phyloP scores from a whole-genome alignment of 495 filamentous ascomycete genomes.

The Penicillium pancosmium region DNA sequence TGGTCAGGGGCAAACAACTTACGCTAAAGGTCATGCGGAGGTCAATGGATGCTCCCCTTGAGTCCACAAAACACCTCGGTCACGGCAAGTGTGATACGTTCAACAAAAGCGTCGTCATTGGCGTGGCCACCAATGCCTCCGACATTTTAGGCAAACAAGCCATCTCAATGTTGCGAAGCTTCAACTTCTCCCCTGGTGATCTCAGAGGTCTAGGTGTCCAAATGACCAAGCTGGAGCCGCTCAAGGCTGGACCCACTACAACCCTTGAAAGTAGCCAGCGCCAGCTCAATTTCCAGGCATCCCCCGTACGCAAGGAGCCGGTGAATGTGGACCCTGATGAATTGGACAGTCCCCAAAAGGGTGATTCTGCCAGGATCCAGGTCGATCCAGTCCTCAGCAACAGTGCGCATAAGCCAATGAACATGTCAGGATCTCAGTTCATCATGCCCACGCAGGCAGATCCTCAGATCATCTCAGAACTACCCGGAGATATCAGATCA shows the following conservation, averaged over 20 bases:
- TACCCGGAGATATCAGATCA: conserved; percentile 77
- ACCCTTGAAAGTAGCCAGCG: conserved; percentile 63
- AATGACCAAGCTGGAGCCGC: conserved; percentile 85
- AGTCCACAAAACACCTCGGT: conserved; percentile 92
- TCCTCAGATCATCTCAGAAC: conserved; percentile 70
- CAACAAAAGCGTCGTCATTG: conserved; percentile 82
- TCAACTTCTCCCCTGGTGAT: conserved; percentile 85
- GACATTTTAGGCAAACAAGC: conserved; percentile 77
- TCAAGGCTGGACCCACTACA: conserved; percentile 52
- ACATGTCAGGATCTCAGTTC: conserved; percentile 84
- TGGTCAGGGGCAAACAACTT: conserved; percentile 82
- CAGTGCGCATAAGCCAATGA: conserved; percentile 65
- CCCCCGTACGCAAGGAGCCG: conserved; percentile 35
- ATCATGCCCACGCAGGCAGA: conserved; percentile 82
- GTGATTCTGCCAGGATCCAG: conserved; percentile 51
- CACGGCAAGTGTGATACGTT: conserved; percentile 94
- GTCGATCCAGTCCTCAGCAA: conserved; percentile 52
- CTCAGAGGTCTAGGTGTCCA: conserved; percentile 87
- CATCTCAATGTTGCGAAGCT: conserved; percentile 77
- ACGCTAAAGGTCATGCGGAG: conserved; percentile 93
- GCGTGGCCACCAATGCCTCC: conserved; percentile 75
- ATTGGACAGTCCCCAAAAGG: conserved; percentile 69
- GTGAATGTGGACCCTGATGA: conserved; percentile 52
- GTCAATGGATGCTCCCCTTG: conserved; percentile 81
- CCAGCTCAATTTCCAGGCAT: conserved; percentile 59